Base-by-base conservation (phyloP, 768 basidiomycete genomes). In the Trametes meyenii region DNA sequence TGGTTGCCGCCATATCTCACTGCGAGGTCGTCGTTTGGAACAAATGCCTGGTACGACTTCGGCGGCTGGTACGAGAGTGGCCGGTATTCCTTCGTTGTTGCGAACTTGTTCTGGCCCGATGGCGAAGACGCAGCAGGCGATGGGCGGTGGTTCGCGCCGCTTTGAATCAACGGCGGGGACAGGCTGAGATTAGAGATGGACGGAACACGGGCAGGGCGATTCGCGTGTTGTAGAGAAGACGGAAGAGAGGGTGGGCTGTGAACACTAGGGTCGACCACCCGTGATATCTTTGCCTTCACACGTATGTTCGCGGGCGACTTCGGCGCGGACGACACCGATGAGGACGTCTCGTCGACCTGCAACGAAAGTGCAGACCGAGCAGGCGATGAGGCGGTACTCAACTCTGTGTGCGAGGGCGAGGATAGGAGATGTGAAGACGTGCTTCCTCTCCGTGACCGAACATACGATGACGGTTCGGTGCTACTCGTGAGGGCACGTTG, bases 241-340 rank as follows among this genome's bases (percentile, higher is more conserved):
- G 64, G 59, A 2, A 67, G 59, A 1, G 71, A 62, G 3, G 71
- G 68, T 17, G 72, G 66, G n/a, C 49, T 59, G 21, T 62, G 66
- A 35, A 67, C 62, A 19, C 62, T 55, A 10, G 72, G 63, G 63
- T 79, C 84, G 21, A 78, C 81, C 45, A 85, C 63, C 39, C 75
- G 72, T 0, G 87, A 81, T 24, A 90, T 78, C 68, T 84, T 90
- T 19, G 89, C 83, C 72, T 82, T 89, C 63, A 91, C 81, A 68
- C 75, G 74, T 43, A 72, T 53, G 39, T 58, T 57, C 8, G 61
- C 48, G n/a, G 61, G 26, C 13, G 56, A 53, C 33, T 61, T 35
- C 21, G 62, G 10, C 12, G 62, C 42, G 7, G 61, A 54, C 16
- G 62, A 66, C 16, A 55, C 46, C 14, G 67, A 57, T 19, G 50